Base-by-base conservation (phyloP, 257 asterid species). In the Solanum chmielewskii region DNA sequence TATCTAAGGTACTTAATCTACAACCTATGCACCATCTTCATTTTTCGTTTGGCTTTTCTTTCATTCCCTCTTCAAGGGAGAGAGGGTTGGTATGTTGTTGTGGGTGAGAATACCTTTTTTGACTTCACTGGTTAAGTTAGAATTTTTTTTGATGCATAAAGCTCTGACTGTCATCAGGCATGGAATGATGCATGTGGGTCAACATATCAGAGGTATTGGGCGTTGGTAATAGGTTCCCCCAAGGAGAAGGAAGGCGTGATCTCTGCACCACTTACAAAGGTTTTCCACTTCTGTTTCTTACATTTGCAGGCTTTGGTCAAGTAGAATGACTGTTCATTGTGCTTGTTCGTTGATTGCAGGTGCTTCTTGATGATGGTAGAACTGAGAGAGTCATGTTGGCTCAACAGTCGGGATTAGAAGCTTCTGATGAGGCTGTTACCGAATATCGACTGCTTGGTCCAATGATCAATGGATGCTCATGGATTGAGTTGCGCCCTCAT, bases 391-490 rank as follows among this genome's bases (percentile, higher is more conserved):
- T 97, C 49, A 92, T 97, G 87, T 90, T 97, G 91, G 94, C 99
- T 82, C 92, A 90, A 49, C 88, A 90, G 87, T 95, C 96, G 23
- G 94, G 96, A 68, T 91, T 95, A 89, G 98, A 95, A 91, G 92
- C 98, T 90, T 92, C 94, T 87, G 97, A 95, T 84, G 98, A 94
- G 89, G 99, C 99, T 78, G 86, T 94, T 56, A 95, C 99, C 9
- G 94, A 93, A 90, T 97, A 94, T 89, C 94, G 97, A 42, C 93
- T 97, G 64, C 95, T 96, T 89, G 99, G 99, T 88, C 99, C 98
- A 66, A 94, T 87, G 87, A 94, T 95, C 89, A 96, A 95, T 82
- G 98, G 99, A 47, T 97, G 99, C 88, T 95, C 98, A 16, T 97
- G 98, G 98, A 94, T 97, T 52, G 99, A 97, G 87, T 84, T 97